These are phyloP conservation scores for Geranium incanum DNA, from an alignment of 441 rosid genomes.

Conservation along the genomic window DNA sequence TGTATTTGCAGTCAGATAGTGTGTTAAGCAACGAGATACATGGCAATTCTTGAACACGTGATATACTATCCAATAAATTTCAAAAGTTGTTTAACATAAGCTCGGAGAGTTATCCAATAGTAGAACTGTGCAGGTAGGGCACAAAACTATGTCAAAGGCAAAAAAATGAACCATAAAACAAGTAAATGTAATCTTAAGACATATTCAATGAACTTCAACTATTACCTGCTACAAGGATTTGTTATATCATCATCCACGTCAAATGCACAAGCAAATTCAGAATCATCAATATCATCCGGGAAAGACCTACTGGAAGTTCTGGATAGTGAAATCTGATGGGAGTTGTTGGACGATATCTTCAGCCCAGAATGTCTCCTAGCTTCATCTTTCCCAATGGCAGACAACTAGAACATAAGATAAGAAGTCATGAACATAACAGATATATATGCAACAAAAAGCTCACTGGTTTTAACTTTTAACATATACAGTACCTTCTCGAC, in stretches of 20 bases:
- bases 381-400: conserved; percentile 52
- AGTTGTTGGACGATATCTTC: conserved; percentile 42
- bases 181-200: background rate
- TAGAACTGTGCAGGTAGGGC: background rate
- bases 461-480: conserved; percentile 1
- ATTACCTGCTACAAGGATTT: conserved; percentile 63
- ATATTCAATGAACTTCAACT: conserved; percentile 4
- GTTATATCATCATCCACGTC: conserved; percentile 64
- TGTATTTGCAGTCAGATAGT: background rate
- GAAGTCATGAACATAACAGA: background rate
- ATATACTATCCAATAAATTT: background rate
- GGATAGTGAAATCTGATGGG: conserved; percentile 52
- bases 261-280: conserved; percentile 70
- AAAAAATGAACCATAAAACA: background rate
- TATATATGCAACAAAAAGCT: conserved; percentile 12
- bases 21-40: background rate
- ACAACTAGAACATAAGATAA: conserved; percentile 31
- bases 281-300: conserved; percentile 63
- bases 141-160: background rate
- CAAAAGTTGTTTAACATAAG: background rate
- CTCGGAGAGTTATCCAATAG: background rate
- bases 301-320: conserved; percentile 69
- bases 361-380: conserved; percentile 37
- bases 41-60: background rate
- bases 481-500: conserved; percentile 58